Conservation (phyloP, 23 red algal genomes). For the Gracilaria domingensis region DNA sequence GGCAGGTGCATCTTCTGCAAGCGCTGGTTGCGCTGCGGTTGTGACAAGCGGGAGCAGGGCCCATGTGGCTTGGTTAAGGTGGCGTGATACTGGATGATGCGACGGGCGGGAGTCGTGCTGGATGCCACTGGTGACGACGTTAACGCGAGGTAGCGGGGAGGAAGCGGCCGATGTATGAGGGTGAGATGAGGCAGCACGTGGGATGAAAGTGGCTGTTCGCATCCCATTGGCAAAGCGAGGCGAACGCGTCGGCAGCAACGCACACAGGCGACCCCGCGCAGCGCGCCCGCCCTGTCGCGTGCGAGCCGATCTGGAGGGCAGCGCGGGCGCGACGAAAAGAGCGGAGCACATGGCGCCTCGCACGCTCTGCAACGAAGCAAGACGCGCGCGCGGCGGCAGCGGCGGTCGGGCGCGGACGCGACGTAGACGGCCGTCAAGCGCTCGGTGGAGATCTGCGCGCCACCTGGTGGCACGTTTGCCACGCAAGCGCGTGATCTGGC, state of each 20-base stretch:
- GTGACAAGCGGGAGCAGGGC: background rate
- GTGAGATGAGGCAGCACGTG: background rate
- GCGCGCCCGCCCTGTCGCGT: no score
- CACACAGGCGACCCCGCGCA: background rate
- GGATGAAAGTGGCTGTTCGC: background rate
- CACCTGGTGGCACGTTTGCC: background rate
- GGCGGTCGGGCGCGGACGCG: no score
- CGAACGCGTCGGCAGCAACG: background rate
- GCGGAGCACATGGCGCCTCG: background rate
- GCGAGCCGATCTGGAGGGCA: background rate
- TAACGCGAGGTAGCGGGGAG: background rate
- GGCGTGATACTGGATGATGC: background rate
- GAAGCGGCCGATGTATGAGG: background rate
- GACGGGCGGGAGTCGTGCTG: background rate
- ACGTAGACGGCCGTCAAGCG: no score
- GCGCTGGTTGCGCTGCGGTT: background rate
- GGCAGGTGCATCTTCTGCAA: conserved; percentile 6
- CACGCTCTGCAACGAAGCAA: background rate
- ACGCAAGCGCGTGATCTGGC: no score
- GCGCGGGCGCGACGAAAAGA: background rate
- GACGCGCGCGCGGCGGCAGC: no score
- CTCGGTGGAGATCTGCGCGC: no score
- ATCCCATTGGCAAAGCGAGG: background rate
- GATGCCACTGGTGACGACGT: background rate
- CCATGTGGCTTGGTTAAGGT: background rate